Evolutionary conservation across 2,329 filamentous ascomycete genomes (phyloP).

Genomic region (Microdochium trichocladiopsis): DNA sequence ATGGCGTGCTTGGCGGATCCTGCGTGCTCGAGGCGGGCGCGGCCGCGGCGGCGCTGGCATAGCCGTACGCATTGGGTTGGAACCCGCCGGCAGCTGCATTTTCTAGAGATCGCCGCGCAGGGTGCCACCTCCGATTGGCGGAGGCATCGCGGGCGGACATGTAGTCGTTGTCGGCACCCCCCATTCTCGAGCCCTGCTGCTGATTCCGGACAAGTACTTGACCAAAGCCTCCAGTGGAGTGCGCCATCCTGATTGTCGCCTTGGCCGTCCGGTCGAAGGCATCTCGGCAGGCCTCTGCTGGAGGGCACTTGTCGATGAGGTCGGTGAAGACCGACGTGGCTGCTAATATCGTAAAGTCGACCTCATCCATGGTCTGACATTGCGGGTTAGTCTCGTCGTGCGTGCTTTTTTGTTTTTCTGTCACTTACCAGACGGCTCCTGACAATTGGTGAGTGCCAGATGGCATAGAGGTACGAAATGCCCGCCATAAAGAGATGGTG

Average conservation of each 20-base stretch:
- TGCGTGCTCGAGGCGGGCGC: constrained; percentile 12
- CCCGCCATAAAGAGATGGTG: constrained; percentile 97
- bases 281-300: constrained; percentile 88
- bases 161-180: constrained; percentile 17
- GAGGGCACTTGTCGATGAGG: constrained; percentile 88
- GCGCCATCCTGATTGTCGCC: constrained; percentile 91
- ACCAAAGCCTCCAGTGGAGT: constrained; percentile 78
- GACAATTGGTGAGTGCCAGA: constrained; percentile 91
- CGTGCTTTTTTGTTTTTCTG: constrained; percentile 1
- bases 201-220: constrained; percentile 23
- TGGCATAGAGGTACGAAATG: constrained; percentile 91
- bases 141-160: constrained; percentile 21
- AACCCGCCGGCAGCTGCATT: background rate
- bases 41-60: background rate
- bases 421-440: constrained; percentile 73
- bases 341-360: constrained; percentile 93
- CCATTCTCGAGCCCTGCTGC: constrained; percentile 12
- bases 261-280: constrained; percentile 94
- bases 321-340: constrained; percentile 90
- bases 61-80: background rate
- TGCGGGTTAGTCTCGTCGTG: background rate
- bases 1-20: constrained; percentile 13
- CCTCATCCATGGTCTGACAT: constrained; percentile 74
- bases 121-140: constrained; percentile 13
- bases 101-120: background rate